Conservation (phyloP, 495 filamentous ascomycete genomes). For the Stereocaulon alpinum region DNA sequence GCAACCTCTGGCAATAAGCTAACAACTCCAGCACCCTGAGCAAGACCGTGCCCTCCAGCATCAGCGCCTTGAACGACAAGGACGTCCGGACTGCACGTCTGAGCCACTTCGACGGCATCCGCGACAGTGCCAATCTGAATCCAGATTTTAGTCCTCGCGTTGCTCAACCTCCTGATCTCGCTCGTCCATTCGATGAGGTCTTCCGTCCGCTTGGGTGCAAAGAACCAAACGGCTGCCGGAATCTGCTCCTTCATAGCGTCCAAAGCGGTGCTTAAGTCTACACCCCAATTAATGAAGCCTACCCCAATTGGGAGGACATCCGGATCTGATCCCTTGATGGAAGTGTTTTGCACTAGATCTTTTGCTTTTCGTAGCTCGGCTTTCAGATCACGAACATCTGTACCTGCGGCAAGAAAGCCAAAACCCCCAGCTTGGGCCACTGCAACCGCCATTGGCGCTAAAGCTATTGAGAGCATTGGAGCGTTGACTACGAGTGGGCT, state of each 20-base stretch:
- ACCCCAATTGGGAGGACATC: conserved; percentile 46
- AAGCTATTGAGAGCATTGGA: conserved; percentile 58
- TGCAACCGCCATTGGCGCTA: conserved; percentile 42
- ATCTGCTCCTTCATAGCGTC: conserved; percentile 32
- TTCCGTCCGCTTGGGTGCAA: conserved; percentile 40
- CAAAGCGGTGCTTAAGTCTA: conserved; percentile 32
- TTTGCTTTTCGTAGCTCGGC: conserved; percentile 22
- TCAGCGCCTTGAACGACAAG: conserved; percentile 63
- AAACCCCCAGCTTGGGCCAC: conserved; percentile 54
- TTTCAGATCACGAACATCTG: conserved; percentile 24
- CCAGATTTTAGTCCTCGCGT: conserved; percentile 46
- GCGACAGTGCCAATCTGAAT: conserved; percentile 56
- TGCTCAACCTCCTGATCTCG: conserved; percentile 30
- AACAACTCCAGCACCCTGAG: conserved; percentile 43
- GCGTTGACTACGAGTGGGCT: conserved; percentile 50
- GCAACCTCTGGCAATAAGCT: conserved; percentile 44
- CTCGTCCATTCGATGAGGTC: conserved; percentile 44
- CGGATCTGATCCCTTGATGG: conserved; percentile 3
- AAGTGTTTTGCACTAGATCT: conserved; percentile 12
- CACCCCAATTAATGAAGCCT: conserved; percentile 47
- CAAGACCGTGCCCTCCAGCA: conserved; percentile 65
- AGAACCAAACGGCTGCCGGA: conserved; percentile 60
- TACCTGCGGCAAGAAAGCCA: conserved; percentile 35
- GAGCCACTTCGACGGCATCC: conserved; percentile 40
- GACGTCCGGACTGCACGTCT: conserved; percentile 42